A percentile compares a stretch with the other conserved stretches of the same genome.
Conservation (phyloP, 106 monocot species). For the Platanthera guangdongensis region DNA sequence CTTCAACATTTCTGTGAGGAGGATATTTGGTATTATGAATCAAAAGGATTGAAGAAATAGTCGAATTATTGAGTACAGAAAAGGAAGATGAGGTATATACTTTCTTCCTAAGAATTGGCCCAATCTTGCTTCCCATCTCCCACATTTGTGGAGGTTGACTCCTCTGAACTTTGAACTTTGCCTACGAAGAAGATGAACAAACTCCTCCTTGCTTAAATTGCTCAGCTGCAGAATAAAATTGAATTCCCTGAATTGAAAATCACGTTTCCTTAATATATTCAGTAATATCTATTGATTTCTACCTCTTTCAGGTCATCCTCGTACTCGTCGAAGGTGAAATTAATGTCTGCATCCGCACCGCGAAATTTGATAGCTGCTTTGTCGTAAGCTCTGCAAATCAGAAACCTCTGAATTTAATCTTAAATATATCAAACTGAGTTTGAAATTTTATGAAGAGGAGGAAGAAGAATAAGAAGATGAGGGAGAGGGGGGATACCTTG, state of each 20-base stretch:
- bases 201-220: slow-evolving; percentile 89
- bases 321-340: slow-evolving; percentile 13
- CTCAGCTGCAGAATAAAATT: slow-evolving; percentile 7
- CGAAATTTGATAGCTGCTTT: slow-evolving; percentile 18
- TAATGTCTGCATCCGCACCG: slow-evolving; percentile 11
- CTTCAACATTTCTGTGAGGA: slow-evolving; percentile 54
- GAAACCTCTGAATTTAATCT: background rate
- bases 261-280: background rate
- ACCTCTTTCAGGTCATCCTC: slow-evolving; percentile 16
- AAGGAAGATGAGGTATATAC: slow-evolving; percentile 26
- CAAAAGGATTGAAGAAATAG: background rate
- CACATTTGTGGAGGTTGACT: slow-evolving; percentile 96
- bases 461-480: background rate
- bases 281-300: background rate
- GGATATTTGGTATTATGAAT: background rate
- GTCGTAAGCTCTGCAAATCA: slow-evolving; percentile 12
- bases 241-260: background rate
- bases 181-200: slow-evolving; percentile 82
- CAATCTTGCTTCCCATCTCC: slow-evolving; percentile 96
- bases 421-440: background rate
- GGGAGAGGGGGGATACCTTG: slow-evolving; percentile 21
- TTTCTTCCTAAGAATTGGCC: slow-evolving; percentile 95
- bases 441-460: background rate
- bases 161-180: slow-evolving; percentile 96
- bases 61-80: background rate